Conservation (phyloP, 2,329 filamentous ascomycete genomes). For the Claviceps quebecensis region DNA sequence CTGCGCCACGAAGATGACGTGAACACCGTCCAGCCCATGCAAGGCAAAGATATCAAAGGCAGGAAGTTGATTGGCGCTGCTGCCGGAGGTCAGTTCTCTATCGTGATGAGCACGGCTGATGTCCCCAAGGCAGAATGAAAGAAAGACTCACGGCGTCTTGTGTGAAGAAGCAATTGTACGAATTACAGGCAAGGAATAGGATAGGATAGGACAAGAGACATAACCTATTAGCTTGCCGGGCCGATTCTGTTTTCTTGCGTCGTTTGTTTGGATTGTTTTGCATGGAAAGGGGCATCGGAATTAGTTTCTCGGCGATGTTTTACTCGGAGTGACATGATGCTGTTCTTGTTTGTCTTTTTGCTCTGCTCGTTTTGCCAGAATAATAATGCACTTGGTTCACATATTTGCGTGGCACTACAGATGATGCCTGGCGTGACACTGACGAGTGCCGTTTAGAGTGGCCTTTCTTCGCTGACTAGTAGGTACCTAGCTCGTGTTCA, state of each 20-base stretch:
- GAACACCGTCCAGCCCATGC: conserved; percentile 60
- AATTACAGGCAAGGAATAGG: not conserved
- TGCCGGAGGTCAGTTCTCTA: conserved; percentile 73
- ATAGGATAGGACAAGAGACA: not conserved
- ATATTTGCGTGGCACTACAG: no score
- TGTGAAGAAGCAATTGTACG: not conserved
- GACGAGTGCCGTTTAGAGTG: no score
- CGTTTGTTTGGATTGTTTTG: not conserved
- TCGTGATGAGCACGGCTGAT: conserved; percentile 36
- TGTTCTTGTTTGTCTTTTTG: not conserved
- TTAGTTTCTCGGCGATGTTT: not conserved
- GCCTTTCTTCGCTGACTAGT: no score
- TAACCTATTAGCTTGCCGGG: not conserved
- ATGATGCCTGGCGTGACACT: no score
- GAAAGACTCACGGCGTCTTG: no score
- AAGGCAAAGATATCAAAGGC: conserved; percentile 69
- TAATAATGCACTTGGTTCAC: no score
- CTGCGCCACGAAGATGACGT: conserved; percentile 69
- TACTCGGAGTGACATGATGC: not conserved
- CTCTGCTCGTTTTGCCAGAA: conserved; percentile 1
- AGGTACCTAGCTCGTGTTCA: no score
- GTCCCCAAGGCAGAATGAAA: not conserved
- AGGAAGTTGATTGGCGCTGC: conserved; percentile 66
- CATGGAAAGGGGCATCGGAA: not conserved
- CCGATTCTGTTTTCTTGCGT: not conserved